These are phyloP conservation scores for Inga laurina DNA, from an alignment of 306 rosid genomes.

Conservation along the genomic window DNA sequence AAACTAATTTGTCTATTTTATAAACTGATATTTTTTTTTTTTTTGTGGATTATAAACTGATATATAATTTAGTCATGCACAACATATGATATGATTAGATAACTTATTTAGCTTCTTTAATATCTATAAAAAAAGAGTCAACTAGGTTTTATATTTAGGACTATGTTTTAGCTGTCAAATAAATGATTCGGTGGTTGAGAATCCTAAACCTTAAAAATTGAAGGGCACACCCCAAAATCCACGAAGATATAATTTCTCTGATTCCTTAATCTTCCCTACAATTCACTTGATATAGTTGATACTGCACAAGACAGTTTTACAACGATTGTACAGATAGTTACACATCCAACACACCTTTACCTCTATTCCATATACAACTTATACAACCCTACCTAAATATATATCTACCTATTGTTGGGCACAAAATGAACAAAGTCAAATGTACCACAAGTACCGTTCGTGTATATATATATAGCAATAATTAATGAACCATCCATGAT, in stretches of 20 bases:
- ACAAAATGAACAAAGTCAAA: neutral
- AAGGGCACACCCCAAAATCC: neutral
- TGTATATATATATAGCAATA: neutral
- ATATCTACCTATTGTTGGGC: neutral
- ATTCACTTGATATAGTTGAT: neutral
- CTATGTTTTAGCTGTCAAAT: no score
- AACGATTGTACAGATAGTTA: neutral
- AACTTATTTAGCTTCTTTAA: no score
- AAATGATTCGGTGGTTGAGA: neutral
- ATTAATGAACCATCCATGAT: neutral
- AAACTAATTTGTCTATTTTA: no score
- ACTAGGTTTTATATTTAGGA: no score
- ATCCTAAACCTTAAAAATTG: neutral
- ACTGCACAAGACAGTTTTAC: neutral
- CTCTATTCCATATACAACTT: constrained; percentile 5
- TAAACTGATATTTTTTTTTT: no score
- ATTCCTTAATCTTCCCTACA: neutral
- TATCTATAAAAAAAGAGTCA: no score
- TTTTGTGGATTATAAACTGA: no score
- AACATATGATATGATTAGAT: no score
- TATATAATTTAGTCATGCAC: no score
- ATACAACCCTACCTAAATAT: neutral
- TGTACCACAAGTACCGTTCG: neutral
- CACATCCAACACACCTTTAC: neutral
- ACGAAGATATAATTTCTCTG: neutral